Conservation (phyloP, 805 yeast genomes). For the Vanderwaltozyma tropicalis region DNA sequence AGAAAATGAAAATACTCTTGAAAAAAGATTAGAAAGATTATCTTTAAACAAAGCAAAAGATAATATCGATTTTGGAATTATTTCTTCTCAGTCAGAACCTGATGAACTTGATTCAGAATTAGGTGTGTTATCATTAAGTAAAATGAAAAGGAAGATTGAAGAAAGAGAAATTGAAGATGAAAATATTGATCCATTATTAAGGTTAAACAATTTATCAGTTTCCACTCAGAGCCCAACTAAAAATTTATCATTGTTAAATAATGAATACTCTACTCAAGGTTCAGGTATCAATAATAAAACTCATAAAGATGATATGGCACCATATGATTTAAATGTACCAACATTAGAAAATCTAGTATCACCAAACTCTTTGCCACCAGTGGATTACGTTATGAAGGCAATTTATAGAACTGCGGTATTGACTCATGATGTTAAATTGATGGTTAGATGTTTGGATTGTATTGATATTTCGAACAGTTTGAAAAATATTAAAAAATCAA, state of each 20-base stretch:
- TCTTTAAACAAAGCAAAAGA: background rate
- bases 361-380: constrained; percentile 45
- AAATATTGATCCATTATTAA: constrained; percentile 22
- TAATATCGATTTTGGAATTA: background rate
- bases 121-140: constrained; percentile 1
- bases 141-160: background rate
- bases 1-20: background rate
- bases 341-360: constrained; percentile 41
- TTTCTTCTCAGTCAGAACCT: constrained; percentile 1
- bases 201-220: too few relatives aligned
- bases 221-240: too few relatives aligned
- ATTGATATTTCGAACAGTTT: constrained; percentile 21
- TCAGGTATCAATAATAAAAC: background rate
- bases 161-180: constrained; percentile 10
- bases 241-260: too few relatives aligned
- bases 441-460: constrained; percentile 31
- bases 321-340: background rate
- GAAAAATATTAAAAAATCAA: constrained; percentile 11
- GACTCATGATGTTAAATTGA: constrained; percentile 53
- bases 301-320: background rate
- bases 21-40: constrained; percentile 1
- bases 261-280: background rate
- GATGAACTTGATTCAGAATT: constrained; percentile 8
- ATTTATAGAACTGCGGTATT: constrained; percentile 53
- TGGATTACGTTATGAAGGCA: constrained; percentile 44